Evolutionary conservation across 1,139 yeast genomes (phyloP), one percentile per base, ranked within the genome.

Genomic region (Candida tunisiensis): DNA sequence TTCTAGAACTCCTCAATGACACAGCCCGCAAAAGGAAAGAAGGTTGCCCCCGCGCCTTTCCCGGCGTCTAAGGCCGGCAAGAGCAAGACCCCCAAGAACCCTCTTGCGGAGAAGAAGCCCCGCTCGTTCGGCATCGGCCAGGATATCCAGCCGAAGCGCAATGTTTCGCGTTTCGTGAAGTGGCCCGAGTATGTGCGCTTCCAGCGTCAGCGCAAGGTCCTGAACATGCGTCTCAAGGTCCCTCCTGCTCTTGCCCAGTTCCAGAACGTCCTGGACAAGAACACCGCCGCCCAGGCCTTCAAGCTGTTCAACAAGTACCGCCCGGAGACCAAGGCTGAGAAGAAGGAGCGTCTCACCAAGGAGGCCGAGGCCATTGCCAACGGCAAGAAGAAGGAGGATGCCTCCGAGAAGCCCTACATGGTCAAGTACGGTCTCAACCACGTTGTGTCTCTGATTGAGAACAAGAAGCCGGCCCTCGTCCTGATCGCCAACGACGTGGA

Each of bases 281-380:
- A 85, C 80, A 75, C 95, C 48, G 95, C 96, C 54, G 68, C 94
- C 49, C 93, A 80, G 67, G 70, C 92, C 47, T 78, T 85, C 73
- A 83, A 85, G 70, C 75, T 85, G 53, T 74, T 85, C 68, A 82
- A 82, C 91, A 85, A 83, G 69, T 85, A 85, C 79, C 77, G 93
- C 68, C 96, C 96, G 57, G 96, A 85, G 70, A 79, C 94, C 47
- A 53, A 73, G 57, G 78, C 88, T 53, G 94, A 85, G 67, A 85
- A 85, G 93, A 82, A 83, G 72, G 94, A 82, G 69, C 82, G 96
- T 70, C 78, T 85, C 56, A 78, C 92, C 63, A 83, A 79, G 66
- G 95, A 85, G 68, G 96, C 96, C 48, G 93, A 94, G 51, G 95
- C 94, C 51, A 74, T 83, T 55, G 93, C 95, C 42, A 94, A 82